These are phyloP conservation scores for Immersiporthe knoxdaviesiana DNA, from an alignment of 2,329 filamentous ascomycete species.

Conservation along the genomic window DNA sequence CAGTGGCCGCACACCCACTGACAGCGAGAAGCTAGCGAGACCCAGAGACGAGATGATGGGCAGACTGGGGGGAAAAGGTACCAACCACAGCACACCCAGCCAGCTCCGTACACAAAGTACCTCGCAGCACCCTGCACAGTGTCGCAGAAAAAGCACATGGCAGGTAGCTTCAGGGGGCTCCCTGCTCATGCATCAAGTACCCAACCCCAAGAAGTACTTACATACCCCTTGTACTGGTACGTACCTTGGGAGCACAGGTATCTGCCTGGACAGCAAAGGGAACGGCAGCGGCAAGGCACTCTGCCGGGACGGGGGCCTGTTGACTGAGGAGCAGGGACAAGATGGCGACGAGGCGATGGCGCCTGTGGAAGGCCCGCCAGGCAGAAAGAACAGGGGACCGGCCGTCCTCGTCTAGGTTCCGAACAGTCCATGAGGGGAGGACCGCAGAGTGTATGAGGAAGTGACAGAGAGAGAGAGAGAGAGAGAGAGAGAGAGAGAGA, in stretches of 20 bases:
- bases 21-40: slow-evolving; percentile 53
- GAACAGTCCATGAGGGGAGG: slow-evolving; percentile 10
- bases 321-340: slow-evolving; percentile 9
- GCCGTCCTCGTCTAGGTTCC: not conserved
- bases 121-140: slow-evolving; percentile 21
- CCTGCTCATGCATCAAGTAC: not conserved
- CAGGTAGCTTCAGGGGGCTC: not conserved
- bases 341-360: slow-evolving; percentile 15
- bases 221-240: not conserved
- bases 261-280: slow-evolving; percentile 12
- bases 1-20: slow-evolving; percentile 13
- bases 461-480: not conserved
- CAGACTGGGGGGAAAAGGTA: not conserved
- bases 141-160: slow-evolving; percentile 21
- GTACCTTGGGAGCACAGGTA: not conserved
- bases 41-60: slow-evolving; percentile 49
- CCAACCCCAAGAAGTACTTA: not conserved
- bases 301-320: slow-evolving; percentile 11
- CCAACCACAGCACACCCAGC: not conserved
- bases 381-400: not conserved
- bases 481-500: not conserved
- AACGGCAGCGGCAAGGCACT: slow-evolving; percentile 26
- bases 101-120: slow-evolving; percentile 15
- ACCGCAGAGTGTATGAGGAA: not conserved
- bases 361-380: not conserved